Base-by-base conservation (phyloP, 371 early-diverging fungal genomes). In the Circinella umbellata region DNA sequence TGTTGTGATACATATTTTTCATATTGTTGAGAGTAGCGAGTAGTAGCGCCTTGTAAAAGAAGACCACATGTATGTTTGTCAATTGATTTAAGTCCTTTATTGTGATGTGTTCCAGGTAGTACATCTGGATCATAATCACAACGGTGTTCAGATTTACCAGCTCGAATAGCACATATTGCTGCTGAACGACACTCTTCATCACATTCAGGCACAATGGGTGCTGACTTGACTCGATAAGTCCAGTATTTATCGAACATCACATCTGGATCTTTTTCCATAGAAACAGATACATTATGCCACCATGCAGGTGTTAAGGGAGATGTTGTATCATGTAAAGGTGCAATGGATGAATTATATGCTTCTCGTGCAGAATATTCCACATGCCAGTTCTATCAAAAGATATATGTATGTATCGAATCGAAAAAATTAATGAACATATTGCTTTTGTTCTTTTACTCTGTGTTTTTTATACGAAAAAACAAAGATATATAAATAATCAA, bases 261-360 rank as follows among this genome's bases (percentile, higher is more conserved):
- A 1, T 66, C 68, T 11, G 76, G 63, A 46, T 75, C 71, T 5
- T 70, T 54, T 72, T 87, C 88, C 73, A 89, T 86, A 15, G 75
- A 77, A 17, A 69, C 67, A 3, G 87, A 84, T 0, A 89, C 86
- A 48, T 85, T 76, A 57, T 89, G 89, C 89, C 89, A 89, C 89
- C 89, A 89, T 10, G 74, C 70, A 3, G 89, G 78, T n/a, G 78
- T 72, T 48, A 89, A 60, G 0, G 88, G 87, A 0, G 69, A n/a
- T 20, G 69, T 69, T 14, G 75, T 63, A 18, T 67, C 74, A 8
- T 69, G 60, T 1, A 82, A 64, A 11, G 64, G 64, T 11, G 81
- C 83, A 15, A 48, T 10, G 7, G 71, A 69, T 55, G 80, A 80
- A 20, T 71, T 63, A 47, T 83, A 88, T 27, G 80, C 73, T 42